Evolutionary conservation across 805 yeast species (phyloP).

Genomic region (Zygoascus bituminiphila): DNA sequence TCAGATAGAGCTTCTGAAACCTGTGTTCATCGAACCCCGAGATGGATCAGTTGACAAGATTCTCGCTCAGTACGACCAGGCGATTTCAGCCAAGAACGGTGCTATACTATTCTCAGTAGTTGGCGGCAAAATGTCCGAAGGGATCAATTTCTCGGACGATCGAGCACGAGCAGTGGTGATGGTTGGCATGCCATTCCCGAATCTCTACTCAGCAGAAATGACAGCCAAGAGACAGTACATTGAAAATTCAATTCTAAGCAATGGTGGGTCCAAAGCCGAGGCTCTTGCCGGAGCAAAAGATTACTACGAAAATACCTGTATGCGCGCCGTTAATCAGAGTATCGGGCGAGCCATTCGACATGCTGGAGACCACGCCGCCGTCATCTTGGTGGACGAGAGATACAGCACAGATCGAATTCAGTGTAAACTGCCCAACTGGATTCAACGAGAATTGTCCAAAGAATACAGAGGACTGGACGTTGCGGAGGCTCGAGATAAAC

Average conservation of each 20-base stretch:
- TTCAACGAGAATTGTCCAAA: slow-evolving; percentile 23
- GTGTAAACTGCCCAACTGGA: slow-evolving; percentile 60
- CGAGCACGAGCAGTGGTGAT: slow-evolving; percentile 82
- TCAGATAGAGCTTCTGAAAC: slow-evolving; percentile 30
- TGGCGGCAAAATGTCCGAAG: slow-evolving; percentile 90
- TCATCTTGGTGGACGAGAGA: slow-evolving; percentile 62
- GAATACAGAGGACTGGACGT: neutral
- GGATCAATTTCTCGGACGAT: slow-evolving; percentile 81
- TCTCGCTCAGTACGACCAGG: slow-evolving; percentile 42
- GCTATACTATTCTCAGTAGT: slow-evolving; percentile 77
- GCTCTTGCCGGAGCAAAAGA: slow-evolving; percentile 39
- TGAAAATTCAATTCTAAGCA: slow-evolving; percentile 39
- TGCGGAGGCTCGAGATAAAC: neutral
- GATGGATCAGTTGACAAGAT: slow-evolving; percentile 37
- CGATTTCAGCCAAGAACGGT: slow-evolving; percentile 37
- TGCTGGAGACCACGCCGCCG: slow-evolving; percentile 67
- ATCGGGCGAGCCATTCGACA: slow-evolving; percentile 90
- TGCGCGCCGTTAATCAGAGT: slow-evolving; percentile 88
- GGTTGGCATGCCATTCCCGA: slow-evolving; percentile 88
- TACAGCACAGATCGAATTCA: slow-evolving; percentile 37
- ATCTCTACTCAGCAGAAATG: slow-evolving; percentile 71
- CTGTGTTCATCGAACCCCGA: slow-evolving; percentile 46
- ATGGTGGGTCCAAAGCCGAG: slow-evolving; percentile 37
- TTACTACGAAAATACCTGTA: slow-evolving; percentile 75
- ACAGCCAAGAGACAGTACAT: slow-evolving; percentile 62